A percentile compares a stretch with the other conserved stretches of the same genome.
Evolutionary conservation across 306 rosid species (phyloP).

Genomic region (Vigna mungo): DNA sequence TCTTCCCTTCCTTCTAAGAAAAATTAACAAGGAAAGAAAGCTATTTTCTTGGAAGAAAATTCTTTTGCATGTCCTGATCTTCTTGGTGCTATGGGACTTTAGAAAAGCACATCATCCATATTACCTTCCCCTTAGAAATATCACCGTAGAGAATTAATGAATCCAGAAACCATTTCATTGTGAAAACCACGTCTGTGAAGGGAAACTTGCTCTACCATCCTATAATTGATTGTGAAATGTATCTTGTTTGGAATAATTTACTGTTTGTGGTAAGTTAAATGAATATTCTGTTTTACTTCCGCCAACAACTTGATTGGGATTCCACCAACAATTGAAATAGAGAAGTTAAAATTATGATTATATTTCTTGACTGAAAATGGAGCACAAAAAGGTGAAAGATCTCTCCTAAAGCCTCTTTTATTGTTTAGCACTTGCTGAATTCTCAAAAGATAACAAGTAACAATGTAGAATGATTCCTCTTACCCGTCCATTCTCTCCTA

Average conservation of each 20-base stretch:
- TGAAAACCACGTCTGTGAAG: not conserved
- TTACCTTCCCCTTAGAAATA: not conserved
- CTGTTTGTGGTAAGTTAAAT: not conserved
- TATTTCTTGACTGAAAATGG: no score
- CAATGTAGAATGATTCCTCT: not conserved
- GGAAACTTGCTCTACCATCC: not conserved
- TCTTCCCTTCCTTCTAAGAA: not conserved
- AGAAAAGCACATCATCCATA: conserved; percentile 7
- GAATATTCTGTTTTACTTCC: conserved; percentile 15
- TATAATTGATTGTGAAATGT: not conserved
- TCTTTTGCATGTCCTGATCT: conserved; percentile 15
- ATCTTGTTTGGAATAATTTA: conserved; percentile 12
- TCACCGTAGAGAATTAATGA: not conserved
- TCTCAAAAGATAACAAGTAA: not conserved
- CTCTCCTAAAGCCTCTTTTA: no score
- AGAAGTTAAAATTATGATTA: no score
- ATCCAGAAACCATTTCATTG: conserved; percentile 17
- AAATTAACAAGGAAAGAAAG: conserved; percentile 1
- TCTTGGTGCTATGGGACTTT: not conserved
- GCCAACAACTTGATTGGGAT: conserved; percentile 1
- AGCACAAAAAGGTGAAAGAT: no score
- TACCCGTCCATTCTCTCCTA: not conserved
- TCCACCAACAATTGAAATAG: not conserved
- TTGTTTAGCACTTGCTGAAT: not conserved
- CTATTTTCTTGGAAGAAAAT: conserved; percentile 7